phyloP scores from a whole-genome alignment of 768 basidiomycete genomes.

The Steccherinum ochraceum region DNA sequence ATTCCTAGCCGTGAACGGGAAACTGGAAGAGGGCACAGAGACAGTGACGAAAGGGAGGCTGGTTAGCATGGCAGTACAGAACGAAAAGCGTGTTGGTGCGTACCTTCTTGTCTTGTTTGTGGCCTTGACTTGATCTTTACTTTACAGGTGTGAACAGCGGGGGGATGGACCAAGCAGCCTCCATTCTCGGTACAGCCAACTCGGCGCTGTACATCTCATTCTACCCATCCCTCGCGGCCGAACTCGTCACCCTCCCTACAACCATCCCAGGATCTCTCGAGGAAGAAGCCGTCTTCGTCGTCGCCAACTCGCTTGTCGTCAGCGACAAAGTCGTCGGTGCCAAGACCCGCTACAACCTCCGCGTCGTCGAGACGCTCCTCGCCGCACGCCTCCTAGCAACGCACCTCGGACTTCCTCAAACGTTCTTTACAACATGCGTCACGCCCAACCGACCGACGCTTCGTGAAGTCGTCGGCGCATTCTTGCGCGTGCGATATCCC shows the following conservation, averaged over 20 bases:
- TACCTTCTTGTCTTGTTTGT: conserved; percentile 36
- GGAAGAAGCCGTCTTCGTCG: conserved; percentile 52
- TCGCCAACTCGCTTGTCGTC: conserved; percentile 79
- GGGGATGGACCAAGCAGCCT: conserved; percentile 91
- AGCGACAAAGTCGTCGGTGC: conserved; percentile 69
- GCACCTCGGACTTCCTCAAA: not conserved
- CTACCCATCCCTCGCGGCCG: conserved; percentile 64
- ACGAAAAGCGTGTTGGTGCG: conserved; percentile 80
- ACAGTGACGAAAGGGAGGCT: conserved; percentile 60
- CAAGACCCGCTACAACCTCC: conserved; percentile 78
- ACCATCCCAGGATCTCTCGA: conserved; percentile 22
- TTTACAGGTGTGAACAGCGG: not conserved
- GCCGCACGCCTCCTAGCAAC: conserved; percentile 66
- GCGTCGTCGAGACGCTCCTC: conserved; percentile 86
- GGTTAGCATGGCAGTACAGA: conserved; percentile 75
- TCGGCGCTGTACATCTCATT: conserved; percentile 79
- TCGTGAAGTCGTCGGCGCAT: conserved; percentile 59
- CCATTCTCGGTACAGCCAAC: conserved; percentile 65
- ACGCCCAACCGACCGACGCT: conserved; percentile 49
- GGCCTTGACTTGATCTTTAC: conserved; percentile 7
- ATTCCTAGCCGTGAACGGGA: conserved; percentile 72
- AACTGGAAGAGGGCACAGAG: conserved; percentile 27
- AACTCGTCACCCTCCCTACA: conserved; percentile 57
- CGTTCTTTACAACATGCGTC: not conserved
- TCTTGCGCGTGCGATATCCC: conserved; percentile 22